A percentile compares a stretch with the other conserved stretches of the same genome.
Evolutionary conservation across 768 basidiomycete species (phyloP).

Genomic region (Trametes meyenii): DNA sequence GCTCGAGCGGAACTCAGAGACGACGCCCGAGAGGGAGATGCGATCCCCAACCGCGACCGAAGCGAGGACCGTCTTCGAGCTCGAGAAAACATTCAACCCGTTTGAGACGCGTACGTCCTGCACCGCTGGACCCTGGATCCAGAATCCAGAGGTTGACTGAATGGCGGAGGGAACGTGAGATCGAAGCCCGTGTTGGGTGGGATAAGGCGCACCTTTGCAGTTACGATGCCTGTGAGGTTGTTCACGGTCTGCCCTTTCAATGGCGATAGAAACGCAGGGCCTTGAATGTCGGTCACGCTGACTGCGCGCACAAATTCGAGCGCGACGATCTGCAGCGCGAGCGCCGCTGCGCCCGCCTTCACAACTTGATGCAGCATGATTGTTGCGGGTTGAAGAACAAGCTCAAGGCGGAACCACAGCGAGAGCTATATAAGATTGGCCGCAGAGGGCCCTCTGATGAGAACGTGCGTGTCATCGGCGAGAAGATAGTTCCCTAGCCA

Average conservation of each 20-base stretch:
- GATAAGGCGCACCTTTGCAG: slow-evolving; percentile 26
- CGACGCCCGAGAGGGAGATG: slow-evolving; percentile 47
- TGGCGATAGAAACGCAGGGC: slow-evolving; percentile 33
- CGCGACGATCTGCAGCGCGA: neutral
- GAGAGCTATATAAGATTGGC: too few species aligned
- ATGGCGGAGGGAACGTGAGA: neutral
- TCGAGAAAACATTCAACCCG: slow-evolving; percentile 53
- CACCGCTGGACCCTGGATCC: slow-evolving; percentile 43
- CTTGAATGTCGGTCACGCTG: slow-evolving; percentile 35
- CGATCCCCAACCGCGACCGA: slow-evolving; percentile 49
- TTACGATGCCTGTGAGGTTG: slow-evolving; percentile 32
- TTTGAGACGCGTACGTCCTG: slow-evolving; percentile 50
- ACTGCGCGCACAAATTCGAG: slow-evolving; percentile 8
- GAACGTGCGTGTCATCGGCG: slow-evolving; percentile 20
- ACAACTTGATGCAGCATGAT: neutral
- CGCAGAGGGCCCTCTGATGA: neutral
- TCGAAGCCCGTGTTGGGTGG: neutral
- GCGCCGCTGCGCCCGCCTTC: neutral
- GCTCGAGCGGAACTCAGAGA: slow-evolving; percentile 53
- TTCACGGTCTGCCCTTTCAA: slow-evolving; percentile 30
- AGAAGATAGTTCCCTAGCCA: slow-evolving; percentile 1
- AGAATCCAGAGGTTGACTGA: slow-evolving; percentile 47
- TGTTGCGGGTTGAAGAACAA: neutral
- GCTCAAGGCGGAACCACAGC: too few species aligned
- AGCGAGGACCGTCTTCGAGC: slow-evolving; percentile 40